Conservation (phyloP, 345 rosid genomes). For the Erucastrum elatum region DNA sequence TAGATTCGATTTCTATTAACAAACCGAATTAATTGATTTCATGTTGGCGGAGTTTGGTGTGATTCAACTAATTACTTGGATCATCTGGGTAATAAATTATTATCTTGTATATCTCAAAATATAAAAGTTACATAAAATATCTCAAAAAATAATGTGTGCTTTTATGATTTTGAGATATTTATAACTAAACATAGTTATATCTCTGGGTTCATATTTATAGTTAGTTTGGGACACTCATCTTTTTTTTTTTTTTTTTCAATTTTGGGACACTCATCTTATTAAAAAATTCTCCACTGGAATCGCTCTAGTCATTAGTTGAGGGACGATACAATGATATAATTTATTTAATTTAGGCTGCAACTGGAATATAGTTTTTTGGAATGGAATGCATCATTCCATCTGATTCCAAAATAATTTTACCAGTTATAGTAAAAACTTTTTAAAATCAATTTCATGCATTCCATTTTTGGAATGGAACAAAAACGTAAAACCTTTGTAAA, state of each 20-base stretch:
- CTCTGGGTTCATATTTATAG: not conserved
- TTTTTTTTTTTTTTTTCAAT: no score
- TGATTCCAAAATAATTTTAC: no score
- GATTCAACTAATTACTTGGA: not conserved
- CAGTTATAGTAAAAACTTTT: no score
- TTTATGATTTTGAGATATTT: not conserved
- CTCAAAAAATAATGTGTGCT: not conserved
- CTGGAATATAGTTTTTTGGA: not conserved
- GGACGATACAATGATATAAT: slow-evolving; percentile 8
- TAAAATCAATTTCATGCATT: no score
- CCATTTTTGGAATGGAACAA: no score
- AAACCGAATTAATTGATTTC: not conserved
- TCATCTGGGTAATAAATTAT: no score
- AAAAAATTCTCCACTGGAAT: not conserved
- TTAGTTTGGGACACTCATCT: no score
- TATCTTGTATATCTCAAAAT: not conserved
- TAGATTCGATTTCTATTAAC: not conserved
- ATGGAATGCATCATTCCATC: no score
- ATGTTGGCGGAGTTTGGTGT: slow-evolving; percentile 17
- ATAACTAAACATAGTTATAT: not conserved
- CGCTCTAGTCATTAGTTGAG: not conserved
- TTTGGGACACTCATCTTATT: no score
- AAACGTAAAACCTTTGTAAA: no score
- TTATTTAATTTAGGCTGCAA: not conserved
- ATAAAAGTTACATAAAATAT: not conserved